Evolutionary conservation across 2,329 filamentous ascomycete genomes (phyloP), one percentile per base, ranked within the genome.

Genomic region (Colletotrichum lupini): DNA sequence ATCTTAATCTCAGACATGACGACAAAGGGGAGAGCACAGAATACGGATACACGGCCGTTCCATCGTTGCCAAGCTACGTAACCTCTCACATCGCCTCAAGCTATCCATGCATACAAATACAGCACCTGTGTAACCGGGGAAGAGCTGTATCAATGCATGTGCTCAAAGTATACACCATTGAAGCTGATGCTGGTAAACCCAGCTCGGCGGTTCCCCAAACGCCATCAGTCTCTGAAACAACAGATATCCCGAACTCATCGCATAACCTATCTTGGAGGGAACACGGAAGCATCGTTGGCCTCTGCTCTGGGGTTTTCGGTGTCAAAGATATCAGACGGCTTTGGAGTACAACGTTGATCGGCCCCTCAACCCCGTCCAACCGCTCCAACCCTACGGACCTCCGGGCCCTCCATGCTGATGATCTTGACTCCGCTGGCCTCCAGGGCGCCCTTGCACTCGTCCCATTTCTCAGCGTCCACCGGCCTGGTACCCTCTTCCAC

Each of bases 401-500:
- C 90, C 59, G 84, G 82, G 7, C 89, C 87, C 49, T 89, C 84
- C 73, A 88, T 82, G 67, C 83, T 85, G 56, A 97, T 87, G 64
- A 97, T 84, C 58, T 79, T 83, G 42, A 96, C 91, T 1, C 93
- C 94, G 14, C 82, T 83, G 53, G 81, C 82, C 73, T 85, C 81
- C 75, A 97, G 85, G 64, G 89, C 89, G 67, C 78, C 78, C 77
- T 86, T 88, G 55, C 83, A 86, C 6, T 83, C 82, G 0, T 85
- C 85, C 93, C 93, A 95, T 19, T 74, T 79, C 1, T 80, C 86
- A 8, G 87, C 85, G 80, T 93, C 89, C 2, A 98, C 95, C 5
- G 94, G 89, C 80, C 87, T 91, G 5, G 93, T 95, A 9, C 88
- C 95, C 78, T 98, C 94, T 77, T 92, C 90, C 4, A 98, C 86